These are phyloP conservation scores for Purpureocillium takamizusanense DNA, from an alignment of 2,329 filamentous ascomycete genomes.

Conservation along the genomic window DNA sequence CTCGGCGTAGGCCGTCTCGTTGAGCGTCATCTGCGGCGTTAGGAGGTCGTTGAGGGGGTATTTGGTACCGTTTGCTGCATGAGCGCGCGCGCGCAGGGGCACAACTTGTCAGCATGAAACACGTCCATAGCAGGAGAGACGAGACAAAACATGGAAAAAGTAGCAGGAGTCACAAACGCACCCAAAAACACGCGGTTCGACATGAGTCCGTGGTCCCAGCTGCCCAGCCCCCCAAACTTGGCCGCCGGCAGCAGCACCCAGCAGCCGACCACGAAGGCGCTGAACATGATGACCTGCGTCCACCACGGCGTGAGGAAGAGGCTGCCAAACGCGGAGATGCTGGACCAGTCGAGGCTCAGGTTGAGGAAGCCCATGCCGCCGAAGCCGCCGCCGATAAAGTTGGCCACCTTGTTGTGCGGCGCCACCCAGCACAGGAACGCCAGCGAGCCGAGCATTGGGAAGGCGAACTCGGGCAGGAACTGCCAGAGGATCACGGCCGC, in stretches of 20 bases:
- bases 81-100: too few species aligned
- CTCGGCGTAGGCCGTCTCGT: conserved; percentile 36
- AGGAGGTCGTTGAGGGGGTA: conserved; percentile 25
- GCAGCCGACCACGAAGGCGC: conserved; percentile 44
- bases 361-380: conserved; percentile 55
- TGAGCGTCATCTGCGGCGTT: conserved; percentile 28
- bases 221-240: conserved; percentile 46
- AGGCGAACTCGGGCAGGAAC: conserved; percentile 51
- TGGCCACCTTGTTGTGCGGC: conserved; percentile 45
- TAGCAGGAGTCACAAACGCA: conserved; percentile 4
- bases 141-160: too few species aligned
- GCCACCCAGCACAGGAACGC: conserved; percentile 58
- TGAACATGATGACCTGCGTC: conserved; percentile 47
- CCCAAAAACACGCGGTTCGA: conserved; percentile 43
- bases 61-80: conserved; percentile 19
- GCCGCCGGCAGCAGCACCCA: conserved; percentile 51
- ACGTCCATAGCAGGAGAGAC: too few species aligned
- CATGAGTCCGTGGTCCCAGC: conserved; percentile 46
- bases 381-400: conserved; percentile 52
- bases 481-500: conserved; percentile 49
- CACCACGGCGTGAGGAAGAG: conserved; percentile 50
- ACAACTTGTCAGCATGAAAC: too few species aligned
- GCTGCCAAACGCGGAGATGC: conserved; percentile 41
- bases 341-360: conserved; percentile 51
- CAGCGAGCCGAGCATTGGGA: conserved; percentile 49